Conservation (phyloP, 805 yeast species). For the Metschnikowia continentalis region DNA sequence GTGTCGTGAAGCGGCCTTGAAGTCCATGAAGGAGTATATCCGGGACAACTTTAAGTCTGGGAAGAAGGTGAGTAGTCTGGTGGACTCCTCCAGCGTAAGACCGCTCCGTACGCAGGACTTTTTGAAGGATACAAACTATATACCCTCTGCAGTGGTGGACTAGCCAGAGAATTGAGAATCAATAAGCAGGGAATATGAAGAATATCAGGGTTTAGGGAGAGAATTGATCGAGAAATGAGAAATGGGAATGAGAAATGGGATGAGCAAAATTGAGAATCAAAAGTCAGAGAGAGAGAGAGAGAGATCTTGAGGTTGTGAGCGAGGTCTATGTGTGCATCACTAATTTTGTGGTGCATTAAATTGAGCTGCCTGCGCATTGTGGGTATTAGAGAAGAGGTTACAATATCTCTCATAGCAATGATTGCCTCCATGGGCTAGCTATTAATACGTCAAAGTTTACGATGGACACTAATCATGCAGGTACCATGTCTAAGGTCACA, state of each 20-base stretch:
- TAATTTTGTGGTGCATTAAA: background rate
- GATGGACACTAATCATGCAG: background rate
- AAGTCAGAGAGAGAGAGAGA: no score
- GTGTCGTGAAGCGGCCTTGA: conserved; percentile 90
- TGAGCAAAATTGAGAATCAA: no score
- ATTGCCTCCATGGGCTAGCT: background rate
- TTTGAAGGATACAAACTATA: conserved; percentile 27
- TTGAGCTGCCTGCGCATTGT: background rate
- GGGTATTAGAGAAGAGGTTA: no score
- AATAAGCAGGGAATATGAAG: background rate
- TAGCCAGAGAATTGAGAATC: background rate
- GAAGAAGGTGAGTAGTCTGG: conserved; percentile 18
- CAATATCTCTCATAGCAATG: no score
- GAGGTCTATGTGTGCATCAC: no score
- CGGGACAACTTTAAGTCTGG: conserved; percentile 48
- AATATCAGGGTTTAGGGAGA: background rate
- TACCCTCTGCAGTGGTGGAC: conserved; percentile 14
- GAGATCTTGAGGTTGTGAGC: no score
- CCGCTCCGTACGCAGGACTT: conserved; percentile 67
- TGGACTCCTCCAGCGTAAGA: conserved; percentile 45
- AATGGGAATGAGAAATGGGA: no score
- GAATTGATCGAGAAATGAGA: no score
- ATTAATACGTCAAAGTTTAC: background rate
- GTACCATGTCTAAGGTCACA: background rate
- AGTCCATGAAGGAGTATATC: conserved; percentile 83